phyloP scores from a whole-genome alignment of 352 stramenopile species.

The Phytophthora nicotianae region DNA sequence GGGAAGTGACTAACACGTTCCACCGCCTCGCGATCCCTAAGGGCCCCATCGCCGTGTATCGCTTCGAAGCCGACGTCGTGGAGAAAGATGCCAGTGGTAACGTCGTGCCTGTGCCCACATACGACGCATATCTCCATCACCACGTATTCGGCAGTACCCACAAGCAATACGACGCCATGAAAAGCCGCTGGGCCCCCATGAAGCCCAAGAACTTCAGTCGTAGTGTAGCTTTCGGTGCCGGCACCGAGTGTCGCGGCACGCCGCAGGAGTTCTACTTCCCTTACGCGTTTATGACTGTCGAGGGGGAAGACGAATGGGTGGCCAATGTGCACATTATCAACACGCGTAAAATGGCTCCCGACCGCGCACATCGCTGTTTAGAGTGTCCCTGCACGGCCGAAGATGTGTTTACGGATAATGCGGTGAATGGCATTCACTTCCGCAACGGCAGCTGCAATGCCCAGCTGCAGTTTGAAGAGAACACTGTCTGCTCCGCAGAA shows the following conservation, averaged over 20 bases:
- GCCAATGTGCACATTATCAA: slow-evolving; percentile 88
- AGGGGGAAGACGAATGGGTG: slow-evolving; percentile 79
- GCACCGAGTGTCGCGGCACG: slow-evolving; percentile 79
- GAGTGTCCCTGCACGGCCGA: slow-evolving; percentile 81
- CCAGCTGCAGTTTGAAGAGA: slow-evolving; percentile 69
- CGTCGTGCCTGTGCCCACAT: slow-evolving; percentile 60
- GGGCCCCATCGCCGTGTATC: slow-evolving; percentile 82
- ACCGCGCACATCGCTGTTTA: slow-evolving; percentile 63
- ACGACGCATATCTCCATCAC: slow-evolving; percentile 84
- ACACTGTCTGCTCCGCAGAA: slow-evolving; percentile 61
- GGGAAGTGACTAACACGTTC: slow-evolving; percentile 81
- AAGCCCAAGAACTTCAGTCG: slow-evolving; percentile 74
- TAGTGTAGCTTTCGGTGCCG: slow-evolving; percentile 78
- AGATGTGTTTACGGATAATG: slow-evolving; percentile 52
- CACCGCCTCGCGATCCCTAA: slow-evolving; percentile 73
- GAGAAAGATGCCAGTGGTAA: slow-evolving; percentile 54
- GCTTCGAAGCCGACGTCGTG: slow-evolving; percentile 79
- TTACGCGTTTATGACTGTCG: slow-evolving; percentile 82
- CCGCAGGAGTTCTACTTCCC: slow-evolving; percentile 81
- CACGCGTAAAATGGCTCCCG: slow-evolving; percentile 57
- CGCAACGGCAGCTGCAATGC: slow-evolving; percentile 55
- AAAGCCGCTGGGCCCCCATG: slow-evolving; percentile 67
- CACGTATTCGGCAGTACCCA: slow-evolving; percentile 81
- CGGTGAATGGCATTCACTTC: slow-evolving; percentile 65
- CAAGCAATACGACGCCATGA: slow-evolving; percentile 58